phyloP scores from a whole-genome alignment of 2,329 filamentous ascomycete genomes.

The Apiospora phragmitis region DNA sequence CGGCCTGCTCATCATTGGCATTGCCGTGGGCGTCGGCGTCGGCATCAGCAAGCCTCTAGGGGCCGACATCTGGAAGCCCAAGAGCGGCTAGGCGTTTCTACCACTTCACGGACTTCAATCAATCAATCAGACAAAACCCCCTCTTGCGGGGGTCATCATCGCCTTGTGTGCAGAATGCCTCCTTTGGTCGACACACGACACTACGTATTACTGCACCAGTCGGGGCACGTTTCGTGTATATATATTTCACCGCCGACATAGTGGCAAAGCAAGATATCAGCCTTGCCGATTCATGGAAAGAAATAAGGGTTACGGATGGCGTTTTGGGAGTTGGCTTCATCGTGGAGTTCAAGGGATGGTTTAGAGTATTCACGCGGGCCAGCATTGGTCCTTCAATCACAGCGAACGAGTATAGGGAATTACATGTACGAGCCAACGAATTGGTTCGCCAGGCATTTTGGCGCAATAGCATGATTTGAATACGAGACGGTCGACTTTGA shows the following conservation, averaged over 20 bases:
- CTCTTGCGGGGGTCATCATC: background rate
- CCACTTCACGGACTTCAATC: background rate
- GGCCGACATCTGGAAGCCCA: conserved; percentile 57
- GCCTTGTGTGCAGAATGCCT: background rate
- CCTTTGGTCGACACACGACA: background rate
- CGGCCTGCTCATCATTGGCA: conserved; percentile 50
- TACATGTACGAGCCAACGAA: background rate
- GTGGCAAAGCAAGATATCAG: background rate
- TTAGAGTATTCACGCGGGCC: conserved; percentile 1
- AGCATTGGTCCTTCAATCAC: background rate
- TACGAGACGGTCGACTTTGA: conserved; percentile 4
- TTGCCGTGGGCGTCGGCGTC: conserved; percentile 57
- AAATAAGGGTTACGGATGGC: background rate
- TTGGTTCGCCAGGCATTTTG: background rate
- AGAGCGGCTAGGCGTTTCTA: conserved; percentile 20
- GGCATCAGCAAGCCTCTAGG: conserved; percentile 62
- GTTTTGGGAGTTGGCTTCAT: background rate
- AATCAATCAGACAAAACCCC: background rate
- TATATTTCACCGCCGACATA: background rate
- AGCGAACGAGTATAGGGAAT: background rate
- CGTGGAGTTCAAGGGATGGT: background rate
- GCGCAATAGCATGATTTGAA: background rate
- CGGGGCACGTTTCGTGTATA: conserved; percentile 2
- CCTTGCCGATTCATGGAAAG: background rate
- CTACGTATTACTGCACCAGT: background rate